Conservation (phyloP, 2,329 filamentous ascomycete species). For the Pyricularia grisea region DNA sequence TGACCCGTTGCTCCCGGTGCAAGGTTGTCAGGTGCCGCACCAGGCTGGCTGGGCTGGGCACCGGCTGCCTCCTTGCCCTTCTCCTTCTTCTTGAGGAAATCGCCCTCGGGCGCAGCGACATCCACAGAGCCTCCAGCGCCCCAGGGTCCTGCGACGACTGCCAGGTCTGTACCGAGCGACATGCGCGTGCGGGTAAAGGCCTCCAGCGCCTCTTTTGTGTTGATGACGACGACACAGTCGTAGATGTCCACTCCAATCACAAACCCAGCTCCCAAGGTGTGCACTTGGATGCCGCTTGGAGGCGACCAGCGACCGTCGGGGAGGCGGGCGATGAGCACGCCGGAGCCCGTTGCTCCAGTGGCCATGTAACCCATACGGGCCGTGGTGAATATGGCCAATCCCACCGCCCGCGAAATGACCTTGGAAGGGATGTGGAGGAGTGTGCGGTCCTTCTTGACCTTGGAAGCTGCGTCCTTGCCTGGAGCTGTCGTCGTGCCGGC, state of each 20-base stretch:
- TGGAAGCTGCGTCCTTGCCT: slow-evolving; percentile 12
- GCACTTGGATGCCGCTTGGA: slow-evolving; percentile 72
- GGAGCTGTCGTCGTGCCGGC: slow-evolving; percentile 8
- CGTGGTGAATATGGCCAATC: slow-evolving; percentile 61
- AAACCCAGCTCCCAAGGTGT: slow-evolving; percentile 72
- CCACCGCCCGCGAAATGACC: slow-evolving; percentile 56
- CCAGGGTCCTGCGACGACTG: slow-evolving; percentile 59
- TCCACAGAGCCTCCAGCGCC: slow-evolving; percentile 68
- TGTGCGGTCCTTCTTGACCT: slow-evolving; percentile 21
- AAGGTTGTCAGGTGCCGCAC: background rate
- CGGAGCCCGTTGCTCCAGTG: slow-evolving; percentile 50
- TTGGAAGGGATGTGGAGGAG: slow-evolving; percentile 44
- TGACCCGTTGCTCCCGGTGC: background rate
- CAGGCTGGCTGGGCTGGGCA: slow-evolving; percentile 4
- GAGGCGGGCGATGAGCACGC: slow-evolving; percentile 47
- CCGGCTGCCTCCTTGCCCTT: slow-evolving; percentile 45
- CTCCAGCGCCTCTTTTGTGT: slow-evolving; percentile 63
- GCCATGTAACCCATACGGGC: slow-evolving; percentile 49
- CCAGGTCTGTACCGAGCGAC: slow-evolving; percentile 70
- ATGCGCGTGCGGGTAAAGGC: slow-evolving; percentile 69
- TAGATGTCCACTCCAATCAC: slow-evolving; percentile 79
- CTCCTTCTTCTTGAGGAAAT: slow-evolving; percentile 37
- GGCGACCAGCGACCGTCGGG: slow-evolving; percentile 60
- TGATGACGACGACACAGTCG: slow-evolving; percentile 82
- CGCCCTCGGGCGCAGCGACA: slow-evolving; percentile 26